Evolutionary conservation across 768 basidiomycete genomes (phyloP).

Genomic region (Tricholoma matsutake): DNA sequence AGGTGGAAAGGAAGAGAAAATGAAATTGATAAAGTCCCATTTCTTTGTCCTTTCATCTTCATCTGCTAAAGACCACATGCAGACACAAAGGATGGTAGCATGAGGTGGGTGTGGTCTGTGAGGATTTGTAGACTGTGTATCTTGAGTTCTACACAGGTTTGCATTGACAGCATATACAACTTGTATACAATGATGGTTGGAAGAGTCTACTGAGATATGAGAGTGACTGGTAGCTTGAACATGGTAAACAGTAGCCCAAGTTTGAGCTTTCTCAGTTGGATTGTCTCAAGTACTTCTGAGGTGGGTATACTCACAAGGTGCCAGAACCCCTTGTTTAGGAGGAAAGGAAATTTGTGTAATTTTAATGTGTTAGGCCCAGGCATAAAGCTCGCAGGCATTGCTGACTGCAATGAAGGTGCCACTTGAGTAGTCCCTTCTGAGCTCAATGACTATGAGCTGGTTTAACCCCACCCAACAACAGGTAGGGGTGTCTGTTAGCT

Average conservation of each 20-base stretch:
- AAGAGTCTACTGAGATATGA: background rate
- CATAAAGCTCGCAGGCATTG: background rate
- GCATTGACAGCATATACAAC: background rate
- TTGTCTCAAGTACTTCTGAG: background rate
- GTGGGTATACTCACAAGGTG: background rate
- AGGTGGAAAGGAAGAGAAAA: background rate
- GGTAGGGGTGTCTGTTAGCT: slow-evolving; percentile 7
- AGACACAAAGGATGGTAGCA: background rate
- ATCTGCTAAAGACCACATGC: background rate
- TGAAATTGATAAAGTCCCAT: background rate
- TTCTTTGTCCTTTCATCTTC: background rate
- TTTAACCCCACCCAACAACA: background rate
- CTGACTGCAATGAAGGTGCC: background rate
- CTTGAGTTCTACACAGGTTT: background rate
- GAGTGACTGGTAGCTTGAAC: background rate
- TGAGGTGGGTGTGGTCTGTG: background rate
- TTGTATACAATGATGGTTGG: background rate
- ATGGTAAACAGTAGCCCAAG: background rate
- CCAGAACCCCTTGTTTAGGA: background rate
- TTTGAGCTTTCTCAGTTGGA: background rate
- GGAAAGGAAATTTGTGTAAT: background rate
- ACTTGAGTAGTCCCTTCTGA: background rate
- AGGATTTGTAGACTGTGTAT: background rate
- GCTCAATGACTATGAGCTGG: slow-evolving; percentile 1
- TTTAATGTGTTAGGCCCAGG: background rate